A percentile compares a stretch with the other conserved stretches of the same genome.
phyloP scores from a whole-genome alignment of 2,329 filamentous ascomycete species.

The Botrytis paeoniae region DNA sequence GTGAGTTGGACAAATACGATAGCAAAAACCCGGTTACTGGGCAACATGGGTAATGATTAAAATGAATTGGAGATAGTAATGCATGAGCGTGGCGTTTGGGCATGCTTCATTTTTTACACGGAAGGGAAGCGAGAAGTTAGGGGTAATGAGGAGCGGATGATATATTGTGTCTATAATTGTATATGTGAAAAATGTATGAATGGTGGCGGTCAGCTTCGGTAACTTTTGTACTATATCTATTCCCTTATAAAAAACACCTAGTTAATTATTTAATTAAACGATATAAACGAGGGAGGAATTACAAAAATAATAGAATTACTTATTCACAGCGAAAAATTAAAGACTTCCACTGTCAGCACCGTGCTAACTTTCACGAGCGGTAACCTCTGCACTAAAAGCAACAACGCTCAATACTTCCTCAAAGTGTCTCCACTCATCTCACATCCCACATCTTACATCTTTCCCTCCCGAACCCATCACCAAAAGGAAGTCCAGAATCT shows the following conservation, averaged over 20 bases:
- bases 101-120: not conserved
- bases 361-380: not conserved
- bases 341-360: not conserved
- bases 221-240: not conserved
- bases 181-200: not conserved
- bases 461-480: not conserved
- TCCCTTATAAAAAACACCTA: not conserved
- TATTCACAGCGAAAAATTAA: not conserved
- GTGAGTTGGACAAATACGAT: slow-evolving; percentile 36
- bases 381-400: not conserved
- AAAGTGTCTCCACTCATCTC: not conserved
- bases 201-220: not conserved
- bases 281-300: not conserved
- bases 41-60: slow-evolving; percentile 22
- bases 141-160: not conserved
- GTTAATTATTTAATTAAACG: not conserved
- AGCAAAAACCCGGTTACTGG: slow-evolving; percentile 25
- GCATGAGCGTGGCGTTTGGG: slow-evolving; percentile 4
- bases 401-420: not conserved
- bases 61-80: not conserved
- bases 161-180: not conserved
- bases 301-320: not conserved
- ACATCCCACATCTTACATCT: not conserved
- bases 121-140: not conserved
- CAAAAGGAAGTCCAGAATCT: not conserved